A percentile compares a stretch with the other conserved stretches of the same genome.
Conservation (phyloP, 1,139 yeast genomes). For the Scheffersomyces lignicola region DNA sequence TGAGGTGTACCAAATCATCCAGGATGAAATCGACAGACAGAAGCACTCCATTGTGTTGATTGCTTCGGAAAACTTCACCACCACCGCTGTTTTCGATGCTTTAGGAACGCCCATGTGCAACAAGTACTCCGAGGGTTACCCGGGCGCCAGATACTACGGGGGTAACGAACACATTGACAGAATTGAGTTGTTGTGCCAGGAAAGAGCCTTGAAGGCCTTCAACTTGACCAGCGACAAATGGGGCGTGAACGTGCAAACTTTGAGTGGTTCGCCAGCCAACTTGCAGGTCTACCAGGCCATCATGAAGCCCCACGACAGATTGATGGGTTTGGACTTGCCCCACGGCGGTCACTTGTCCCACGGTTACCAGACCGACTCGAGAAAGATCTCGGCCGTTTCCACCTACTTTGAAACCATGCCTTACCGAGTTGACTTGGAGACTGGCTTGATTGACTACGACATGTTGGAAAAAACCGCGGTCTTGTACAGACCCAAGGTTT, state of each 20-base stretch:
- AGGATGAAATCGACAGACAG: slow-evolving; percentile 90
- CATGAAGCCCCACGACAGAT: slow-evolving; percentile 90
- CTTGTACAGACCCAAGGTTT: slow-evolving; percentile 88
- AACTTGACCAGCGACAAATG: slow-evolving; percentile 76
- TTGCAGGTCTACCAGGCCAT: slow-evolving; percentile 94
- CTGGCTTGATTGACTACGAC: slow-evolving; percentile 92
- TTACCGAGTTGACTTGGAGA: slow-evolving; percentile 77
- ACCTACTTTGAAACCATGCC: slow-evolving; percentile 98
- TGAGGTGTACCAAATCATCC: slow-evolving; percentile 77
- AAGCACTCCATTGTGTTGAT: slow-evolving; percentile 90
- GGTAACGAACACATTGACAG: slow-evolving; percentile 94
- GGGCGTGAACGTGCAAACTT: slow-evolving; percentile 97
- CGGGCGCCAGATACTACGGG: slow-evolving; percentile 87
- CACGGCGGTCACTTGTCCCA: slow-evolving; percentile 98
- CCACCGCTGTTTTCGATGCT: slow-evolving; percentile 94
- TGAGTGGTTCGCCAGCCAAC: slow-evolving; percentile 97
- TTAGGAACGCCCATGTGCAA: slow-evolving; percentile 96
- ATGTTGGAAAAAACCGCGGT: slow-evolving; percentile 79
- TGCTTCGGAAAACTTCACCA: slow-evolving; percentile 96
- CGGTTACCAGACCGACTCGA: slow-evolving; percentile 87
- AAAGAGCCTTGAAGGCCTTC: slow-evolving; percentile 90
- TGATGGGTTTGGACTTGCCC: slow-evolving; percentile 96
- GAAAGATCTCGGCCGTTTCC: slow-evolving; percentile 87
- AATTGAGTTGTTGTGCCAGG: slow-evolving; percentile 87
- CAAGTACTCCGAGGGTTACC: slow-evolving; percentile 86